Conservation (phyloP, 73 alveolate species). For the Symbiodinium pilosum region DNA sequence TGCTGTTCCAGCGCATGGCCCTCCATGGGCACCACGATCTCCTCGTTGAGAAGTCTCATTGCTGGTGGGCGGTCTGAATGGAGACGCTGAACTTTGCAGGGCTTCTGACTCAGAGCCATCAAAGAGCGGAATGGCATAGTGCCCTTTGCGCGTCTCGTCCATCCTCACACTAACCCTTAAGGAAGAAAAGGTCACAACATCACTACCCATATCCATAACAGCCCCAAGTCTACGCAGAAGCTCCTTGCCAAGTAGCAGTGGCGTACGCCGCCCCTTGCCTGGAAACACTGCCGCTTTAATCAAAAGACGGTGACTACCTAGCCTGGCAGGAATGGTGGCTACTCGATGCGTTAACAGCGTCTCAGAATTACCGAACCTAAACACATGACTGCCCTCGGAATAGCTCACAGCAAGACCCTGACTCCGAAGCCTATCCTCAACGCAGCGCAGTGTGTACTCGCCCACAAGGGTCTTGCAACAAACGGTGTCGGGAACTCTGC, state of each 20-base stretch:
- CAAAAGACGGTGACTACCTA: background rate
- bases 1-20: background rate
- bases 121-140: background rate
- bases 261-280: background rate
- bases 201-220: background rate
- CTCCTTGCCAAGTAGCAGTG: slow-evolving; percentile 8
- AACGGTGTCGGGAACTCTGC: slow-evolving; percentile 29
- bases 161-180: background rate
- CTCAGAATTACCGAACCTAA: slow-evolving; percentile 27
- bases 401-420: background rate
- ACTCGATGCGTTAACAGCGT: background rate
- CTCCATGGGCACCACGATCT: background rate
- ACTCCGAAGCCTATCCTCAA: background rate
- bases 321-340: slow-evolving; percentile 1
- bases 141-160: background rate
- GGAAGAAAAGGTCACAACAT: background rate
- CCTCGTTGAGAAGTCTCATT: too few species aligned
- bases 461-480: slow-evolving; percentile 44
- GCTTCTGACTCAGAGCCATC: slow-evolving; percentile 9
- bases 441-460: slow-evolving; percentile 14
- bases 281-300: slow-evolving; percentile 26
- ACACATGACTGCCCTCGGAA: background rate
- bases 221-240: background rate
- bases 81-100: too few species aligned
- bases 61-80: too few species aligned